phyloP scores from a whole-genome alignment of 768 basidiomycete genomes.

The Suillus americanus region DNA sequence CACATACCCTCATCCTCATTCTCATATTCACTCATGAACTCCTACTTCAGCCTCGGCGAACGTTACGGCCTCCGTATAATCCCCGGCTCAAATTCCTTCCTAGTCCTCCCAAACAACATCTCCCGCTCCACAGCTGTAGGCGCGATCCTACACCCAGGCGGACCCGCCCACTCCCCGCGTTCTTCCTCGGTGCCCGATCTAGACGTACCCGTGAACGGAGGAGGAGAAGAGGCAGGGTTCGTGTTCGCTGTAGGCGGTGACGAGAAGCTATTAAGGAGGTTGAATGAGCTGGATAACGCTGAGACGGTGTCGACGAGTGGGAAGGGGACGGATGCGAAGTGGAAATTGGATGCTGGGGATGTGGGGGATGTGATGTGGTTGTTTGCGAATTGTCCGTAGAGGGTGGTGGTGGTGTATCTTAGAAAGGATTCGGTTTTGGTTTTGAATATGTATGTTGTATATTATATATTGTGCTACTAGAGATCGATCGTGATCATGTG shows the following conservation, averaged over 20 bases:
- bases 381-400: conserved; percentile 21
- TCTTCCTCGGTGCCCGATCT: conserved; percentile 20
- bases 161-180: conserved; percentile 38
- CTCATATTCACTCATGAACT: background rate
- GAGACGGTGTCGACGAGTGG: conserved; percentile 72
- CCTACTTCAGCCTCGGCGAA: conserved; percentile 61
- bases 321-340: conserved; percentile 78
- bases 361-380: conserved; percentile 36
- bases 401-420: background rate
- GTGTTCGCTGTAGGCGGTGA: conserved; percentile 70
- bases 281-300: conserved; percentile 72
- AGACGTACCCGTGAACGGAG: conserved; percentile 36
- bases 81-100: conserved; percentile 76
- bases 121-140: conserved; percentile 83
- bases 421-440: background rate
- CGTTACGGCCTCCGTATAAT: conserved; percentile 83
- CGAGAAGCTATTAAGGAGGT: conserved; percentile 71
- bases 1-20: background rate
- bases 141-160: conserved; percentile 71
- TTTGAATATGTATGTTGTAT: background rate
- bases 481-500: background rate
- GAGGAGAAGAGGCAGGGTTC: conserved; percentile 49
- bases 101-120: conserved; percentile 80
- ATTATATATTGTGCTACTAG: background rate
- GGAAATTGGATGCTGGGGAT: conserved; percentile 47